Evolutionary conservation across 2,329 filamentous ascomycete genomes (phyloP).

Genomic region (Cercospora sp.): DNA sequence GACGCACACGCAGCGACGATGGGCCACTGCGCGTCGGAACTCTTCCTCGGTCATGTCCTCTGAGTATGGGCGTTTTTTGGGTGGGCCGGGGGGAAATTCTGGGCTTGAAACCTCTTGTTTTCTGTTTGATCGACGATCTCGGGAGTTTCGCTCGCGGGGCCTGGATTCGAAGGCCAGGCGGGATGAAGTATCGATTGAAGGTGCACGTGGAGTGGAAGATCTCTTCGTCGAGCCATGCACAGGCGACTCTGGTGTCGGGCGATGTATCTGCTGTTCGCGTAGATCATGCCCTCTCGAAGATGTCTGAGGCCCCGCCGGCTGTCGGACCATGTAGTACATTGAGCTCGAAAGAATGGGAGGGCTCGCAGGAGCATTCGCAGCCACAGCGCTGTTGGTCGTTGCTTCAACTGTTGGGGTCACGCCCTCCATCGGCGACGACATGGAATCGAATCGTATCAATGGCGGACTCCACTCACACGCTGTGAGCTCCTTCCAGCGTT

Average conservation of each 20-base stretch:
- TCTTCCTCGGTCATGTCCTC: background rate
- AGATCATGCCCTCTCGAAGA: background rate
- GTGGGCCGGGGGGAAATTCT: background rate
- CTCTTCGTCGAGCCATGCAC: background rate
- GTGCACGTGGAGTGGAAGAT: background rate
- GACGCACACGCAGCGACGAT: background rate
- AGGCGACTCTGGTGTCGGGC: background rate
- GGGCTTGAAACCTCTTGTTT: background rate
- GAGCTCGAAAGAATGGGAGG: background rate
- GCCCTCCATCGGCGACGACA: background rate
- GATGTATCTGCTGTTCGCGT: background rate
- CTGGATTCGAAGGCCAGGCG: background rate
- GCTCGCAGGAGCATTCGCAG: background rate
- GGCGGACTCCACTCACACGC: background rate
- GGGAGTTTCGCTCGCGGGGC: background rate
- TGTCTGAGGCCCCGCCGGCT: background rate
- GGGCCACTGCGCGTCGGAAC: background rate
- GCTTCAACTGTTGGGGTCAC: background rate
- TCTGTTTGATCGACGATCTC: background rate
- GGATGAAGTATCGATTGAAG: background rate
- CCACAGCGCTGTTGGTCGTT: background rate
- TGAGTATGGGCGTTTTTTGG: background rate
- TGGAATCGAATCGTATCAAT: background rate
- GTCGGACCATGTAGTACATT: background rate
- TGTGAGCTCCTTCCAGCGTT: background rate